Base-by-base conservation (phyloP, 371 early-diverging fungal genomes). In the Mortierella sp. region DNA sequence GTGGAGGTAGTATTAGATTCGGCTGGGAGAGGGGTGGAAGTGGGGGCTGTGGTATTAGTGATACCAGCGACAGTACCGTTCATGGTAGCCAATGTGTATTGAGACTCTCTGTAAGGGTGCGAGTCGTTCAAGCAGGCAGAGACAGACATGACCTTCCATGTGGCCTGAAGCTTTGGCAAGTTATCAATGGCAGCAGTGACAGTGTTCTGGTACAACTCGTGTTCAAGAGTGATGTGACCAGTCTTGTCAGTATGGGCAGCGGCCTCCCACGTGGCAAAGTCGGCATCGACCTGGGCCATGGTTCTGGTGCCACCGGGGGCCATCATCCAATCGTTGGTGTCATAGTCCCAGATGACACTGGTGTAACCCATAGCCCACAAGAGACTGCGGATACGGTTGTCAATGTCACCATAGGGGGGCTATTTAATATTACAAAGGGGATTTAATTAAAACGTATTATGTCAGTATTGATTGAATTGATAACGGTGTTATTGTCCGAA, bases 341-440 rank as follows among this genome's bases (percentile, higher is more conserved):
- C 89, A 54, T 84, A 72, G 68, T 87, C 79, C 88, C 87, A 89
- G 71, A 89, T 89, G 73, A 90, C 83, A 67, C 83, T 69, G 28
- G 64, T 83, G 69, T 83, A 78, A 18, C 85, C 86, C 74, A 90
- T 72, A 70, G 87, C 87, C 66, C 86, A 83, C 39, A 89, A 85
- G 62, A 90, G 87, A 75, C 88, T 88, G 64, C 91, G 89, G 80
- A 91, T 89, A 84, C 91, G 90, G 71, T 91, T 87, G 77, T 91
- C 91, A 35, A 90, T 87, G 80, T 91, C 91, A 66, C 91, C 91
- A 69, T 86, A 88, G 58, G 89, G 81, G 66, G 84, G 55, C 62
- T 67, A 26, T 66, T 58, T 3, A 30, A 70, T 70, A 24, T 20
- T 32, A 35, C 1, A 20, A 28, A 28, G 32, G 28, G 28, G n/a